phyloP scores from a whole-genome alignment of 345 rosid species.

The Aegle marmelos region DNA sequence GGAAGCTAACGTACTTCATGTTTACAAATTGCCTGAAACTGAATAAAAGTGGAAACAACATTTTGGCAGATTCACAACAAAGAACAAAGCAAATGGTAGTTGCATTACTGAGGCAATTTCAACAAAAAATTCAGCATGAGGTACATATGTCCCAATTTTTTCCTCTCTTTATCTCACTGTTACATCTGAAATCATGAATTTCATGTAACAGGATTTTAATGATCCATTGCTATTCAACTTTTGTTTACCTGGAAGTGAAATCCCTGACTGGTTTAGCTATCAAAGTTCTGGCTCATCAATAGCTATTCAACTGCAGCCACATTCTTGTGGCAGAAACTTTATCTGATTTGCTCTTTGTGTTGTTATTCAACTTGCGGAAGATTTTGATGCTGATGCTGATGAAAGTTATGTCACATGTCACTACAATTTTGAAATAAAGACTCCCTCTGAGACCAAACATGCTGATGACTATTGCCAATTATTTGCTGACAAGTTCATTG shows the following conservation, averaged over 20 bases:
- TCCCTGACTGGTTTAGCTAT: slow-evolving; percentile 6
- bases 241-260: slow-evolving; percentile 14
- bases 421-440: not conserved
- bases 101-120: no score
- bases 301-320: not conserved
- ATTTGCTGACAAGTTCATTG: not conserved
- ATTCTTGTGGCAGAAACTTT: not conserved
- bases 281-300: not conserved
- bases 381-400: not conserved
- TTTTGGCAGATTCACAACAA: no score
- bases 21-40: not conserved
- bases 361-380: not conserved
- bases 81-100: no score
- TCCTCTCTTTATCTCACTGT: no score
- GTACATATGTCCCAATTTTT: no score
- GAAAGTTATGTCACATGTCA: no score
- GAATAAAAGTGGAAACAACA: not conserved
- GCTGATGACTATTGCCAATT: not conserved
- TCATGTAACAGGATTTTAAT: no score
- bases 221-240: not conserved
- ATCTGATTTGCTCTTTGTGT: not conserved
- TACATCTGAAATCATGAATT: no score
- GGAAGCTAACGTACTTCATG: not conserved
- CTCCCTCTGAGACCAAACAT: not conserved
- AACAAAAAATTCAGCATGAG: no score